Percentiles rank a stretch among this genome's conserved stretches.
Conservation (phyloP, 257 asterid genomes). For the Nicotiana obtusifolia region DNA sequence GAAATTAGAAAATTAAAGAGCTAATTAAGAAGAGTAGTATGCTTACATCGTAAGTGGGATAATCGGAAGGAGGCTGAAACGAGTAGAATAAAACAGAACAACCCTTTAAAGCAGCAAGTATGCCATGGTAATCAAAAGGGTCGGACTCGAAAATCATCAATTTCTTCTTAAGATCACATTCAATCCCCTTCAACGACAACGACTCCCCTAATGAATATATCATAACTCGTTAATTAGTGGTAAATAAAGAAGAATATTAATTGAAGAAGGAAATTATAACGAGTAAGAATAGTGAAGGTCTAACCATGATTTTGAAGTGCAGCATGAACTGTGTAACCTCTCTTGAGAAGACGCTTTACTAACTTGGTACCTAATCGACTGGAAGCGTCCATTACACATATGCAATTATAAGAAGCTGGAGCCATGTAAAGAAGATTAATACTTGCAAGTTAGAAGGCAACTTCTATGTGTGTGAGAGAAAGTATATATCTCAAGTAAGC, state of each 20-base stretch:
- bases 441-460: not conserved
- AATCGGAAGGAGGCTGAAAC: conserved; percentile 67
- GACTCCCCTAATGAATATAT: not conserved
- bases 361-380: conserved; percentile 62
- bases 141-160: conserved; percentile 61
- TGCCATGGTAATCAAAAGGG: conserved; percentile 86
- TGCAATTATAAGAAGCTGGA: conserved; percentile 10
- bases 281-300: not conserved
- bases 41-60: conserved; percentile 72
- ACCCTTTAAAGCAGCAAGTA: conserved; percentile 71
- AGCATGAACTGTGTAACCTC: conserved; percentile 91
- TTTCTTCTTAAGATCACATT: conserved; percentile 42
- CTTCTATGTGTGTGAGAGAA: not conserved
- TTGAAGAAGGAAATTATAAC: not conserved
- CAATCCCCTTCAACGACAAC: conserved; percentile 9
- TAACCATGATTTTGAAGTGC: conserved; percentile 42
- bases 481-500: not conserved
- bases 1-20: not conserved
- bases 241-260: not conserved
- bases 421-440: not conserved
- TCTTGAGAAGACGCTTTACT: conserved; percentile 57
- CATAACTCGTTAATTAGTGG: not conserved
- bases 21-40: not conserved
- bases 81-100: conserved; percentile 76
- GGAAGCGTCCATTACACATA: conserved; percentile 86